Evolutionary conservation across 169 alveolate species (phyloP), one percentile per base, ranked within the genome.

Genomic region (Sarcocystis neurona): DNA sequence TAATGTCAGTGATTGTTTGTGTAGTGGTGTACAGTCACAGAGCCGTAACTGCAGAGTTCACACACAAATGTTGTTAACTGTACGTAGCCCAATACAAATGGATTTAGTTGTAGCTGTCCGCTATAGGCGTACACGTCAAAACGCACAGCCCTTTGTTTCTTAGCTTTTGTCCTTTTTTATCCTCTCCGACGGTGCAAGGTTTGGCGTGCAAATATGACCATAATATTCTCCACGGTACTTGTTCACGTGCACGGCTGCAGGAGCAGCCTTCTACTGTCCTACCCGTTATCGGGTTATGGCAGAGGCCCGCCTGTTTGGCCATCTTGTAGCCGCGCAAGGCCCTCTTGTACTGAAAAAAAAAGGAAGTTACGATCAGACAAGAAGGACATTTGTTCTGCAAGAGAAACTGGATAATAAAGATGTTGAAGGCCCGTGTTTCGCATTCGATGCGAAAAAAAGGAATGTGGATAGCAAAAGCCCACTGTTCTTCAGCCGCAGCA

Each of bases 221-320:
- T 18, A 63, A 30, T 8, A 63, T 2, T 15, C 47, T 72, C 12
- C 66, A n/a, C n/a, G n/a, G n/a, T n/a, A n/a, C n/a, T n/a, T n/a
- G n/a, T n/a, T n/a, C n/a, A n/a, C n/a, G n/a, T 23, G 66, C 66
- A 12, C 66, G 23, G 66, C 23, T 53, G 12, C 66, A 23, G 66
- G 66, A 53, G 23, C 23, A 12, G 30, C 12, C 12, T 53, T 15
- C 23, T 53, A 53, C 30, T 12, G 23, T 12, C 66, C 30, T 12
- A 37, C 82, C 82, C 23, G 82, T 72, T 0, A 72, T 72, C 3
- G 82, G 82, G 46, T 72, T 72, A 39, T 37, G 34, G 32, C 82
- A 72, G 27, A 72, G 1, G n/a, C 82, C 82, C 48, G 82, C 34
- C 6, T 56, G 82, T 2, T 39, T 47, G 6, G 82, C 82, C 0